Percentiles rank a stretch among this genome's conserved stretches.
phyloP scores from a whole-genome alignment of 208 protist genomes.

The Leishmania tropica region DNA sequence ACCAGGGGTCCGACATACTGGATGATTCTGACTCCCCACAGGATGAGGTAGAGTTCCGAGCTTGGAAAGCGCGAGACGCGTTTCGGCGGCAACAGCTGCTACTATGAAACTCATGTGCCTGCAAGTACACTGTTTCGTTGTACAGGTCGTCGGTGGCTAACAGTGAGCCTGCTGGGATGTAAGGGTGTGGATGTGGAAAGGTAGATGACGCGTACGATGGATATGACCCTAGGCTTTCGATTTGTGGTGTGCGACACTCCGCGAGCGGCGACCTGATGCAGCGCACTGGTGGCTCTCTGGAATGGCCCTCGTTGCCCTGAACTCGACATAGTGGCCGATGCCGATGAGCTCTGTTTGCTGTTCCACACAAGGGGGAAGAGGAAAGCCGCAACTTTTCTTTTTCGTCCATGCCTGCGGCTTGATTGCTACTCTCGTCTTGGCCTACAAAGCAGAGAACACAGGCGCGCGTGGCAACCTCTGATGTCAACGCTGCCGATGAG shows the following conservation, averaged over 20 bases:
- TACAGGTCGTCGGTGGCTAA: not conserved
- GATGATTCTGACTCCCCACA: conserved; percentile 72
- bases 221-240: not conserved
- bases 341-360: not conserved
- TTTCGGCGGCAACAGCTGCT: conserved; percentile 28
- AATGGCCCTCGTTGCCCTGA: not conserved
- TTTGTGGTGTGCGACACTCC: not conserved
- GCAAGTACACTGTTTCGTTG: not conserved
- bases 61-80: conserved; percentile 51
- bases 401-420: not conserved
- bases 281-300: not conserved
- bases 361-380: not conserved
- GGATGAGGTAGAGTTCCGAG: conserved; percentile 52
- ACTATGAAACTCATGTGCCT: not conserved
- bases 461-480: not conserved
- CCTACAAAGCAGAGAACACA: not conserved
- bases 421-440: not conserved
- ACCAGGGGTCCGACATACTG: conserved; percentile 35
- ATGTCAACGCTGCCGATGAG: not conserved
- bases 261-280: not conserved
- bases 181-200: not conserved
- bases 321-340: not conserved
- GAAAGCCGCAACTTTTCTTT: not conserved
- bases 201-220: not conserved
- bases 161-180: not conserved